Percentiles rank a stretch among this genome's conserved stretches.
Conservation (phyloP, 306 rosid genomes). For the Acacia confusa region DNA sequence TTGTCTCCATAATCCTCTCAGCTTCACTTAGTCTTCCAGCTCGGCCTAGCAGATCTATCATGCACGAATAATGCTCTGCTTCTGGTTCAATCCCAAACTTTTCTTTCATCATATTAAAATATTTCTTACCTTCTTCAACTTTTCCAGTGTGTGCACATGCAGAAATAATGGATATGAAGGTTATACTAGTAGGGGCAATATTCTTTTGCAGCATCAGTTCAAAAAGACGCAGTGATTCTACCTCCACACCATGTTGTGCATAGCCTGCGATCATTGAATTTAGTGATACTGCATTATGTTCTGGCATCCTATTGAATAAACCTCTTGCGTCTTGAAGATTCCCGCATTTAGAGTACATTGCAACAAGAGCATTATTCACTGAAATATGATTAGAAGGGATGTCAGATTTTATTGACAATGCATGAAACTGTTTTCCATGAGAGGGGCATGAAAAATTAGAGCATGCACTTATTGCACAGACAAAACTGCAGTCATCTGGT, state of each 20-base stretch:
- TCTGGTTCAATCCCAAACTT: conserved; percentile 71
- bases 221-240: conserved; percentile 60
- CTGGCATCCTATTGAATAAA: conserved; percentile 68
- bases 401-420: conserved; percentile 68
- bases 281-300: conserved; percentile 59
- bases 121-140: conserved; percentile 65
- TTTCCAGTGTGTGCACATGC: conserved; percentile 84
- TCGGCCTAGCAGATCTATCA: conserved; percentile 84
- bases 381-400: conserved; percentile 66
- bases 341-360: conserved; percentile 89
- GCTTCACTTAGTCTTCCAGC: conserved; percentile 72
- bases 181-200: conserved; percentile 61
- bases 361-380: conserved; percentile 70
- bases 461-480: conserved; percentile 73
- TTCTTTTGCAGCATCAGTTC: conserved; percentile 59
- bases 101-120: conserved; percentile 75
- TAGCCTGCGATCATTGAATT: conserved; percentile 81
- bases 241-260: conserved; percentile 76
- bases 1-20: conserved; percentile 66
- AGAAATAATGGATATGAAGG: conserved; percentile 71
- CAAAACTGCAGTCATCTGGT: conserved; percentile 81
- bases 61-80: conserved; percentile 75
- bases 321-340: conserved; percentile 70
- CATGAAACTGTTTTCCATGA: conserved; percentile 74
- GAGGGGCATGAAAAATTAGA: conserved; percentile 77